A percentile compares a stretch with the other conserved stretches of the same genome.
Evolutionary conservation across 441 rosid genomes (phyloP).

Genomic region (Croton laevigatus): DNA sequence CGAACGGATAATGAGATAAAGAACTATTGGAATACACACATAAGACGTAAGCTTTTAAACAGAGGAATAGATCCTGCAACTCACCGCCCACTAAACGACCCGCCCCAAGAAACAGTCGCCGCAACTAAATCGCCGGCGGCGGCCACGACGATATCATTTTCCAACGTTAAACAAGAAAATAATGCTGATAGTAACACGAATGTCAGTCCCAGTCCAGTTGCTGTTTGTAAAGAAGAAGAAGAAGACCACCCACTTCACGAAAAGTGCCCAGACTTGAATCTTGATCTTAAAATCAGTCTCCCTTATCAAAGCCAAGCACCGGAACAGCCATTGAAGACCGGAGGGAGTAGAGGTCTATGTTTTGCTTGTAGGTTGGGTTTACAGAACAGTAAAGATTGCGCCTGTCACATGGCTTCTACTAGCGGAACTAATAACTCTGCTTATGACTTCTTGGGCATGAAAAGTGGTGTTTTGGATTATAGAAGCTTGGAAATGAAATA

Average conservation of each 20-base stretch:
- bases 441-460: slow-evolving; percentile 72
- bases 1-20: slow-evolving; percentile 97
- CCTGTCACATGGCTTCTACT: slow-evolving; percentile 28
- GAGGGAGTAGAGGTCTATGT: slow-evolving; percentile 36
- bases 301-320: slow-evolving; percentile 42
- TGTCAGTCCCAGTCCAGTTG: neutral
- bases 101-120: slow-evolving; percentile 27
- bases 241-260: slow-evolving; percentile 41
- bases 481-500: slow-evolving; percentile 64
- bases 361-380: slow-evolving; percentile 65
- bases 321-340: slow-evolving; percentile 26
- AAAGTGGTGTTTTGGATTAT: slow-evolving; percentile 58
- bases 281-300: slow-evolving; percentile 75
- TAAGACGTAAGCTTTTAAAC: slow-evolving; percentile 75
- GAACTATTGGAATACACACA: slow-evolving; percentile 96
- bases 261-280: slow-evolving; percentile 72
- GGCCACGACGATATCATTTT: slow-evolving; percentile 43
- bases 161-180: slow-evolving; percentile 26
- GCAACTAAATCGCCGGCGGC: neutral
- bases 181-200: slow-evolving; percentile 16
- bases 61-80: slow-evolving; percentile 92
- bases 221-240: slow-evolving; percentile 36
- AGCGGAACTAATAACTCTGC: slow-evolving; percentile 37
- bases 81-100: slow-evolving; percentile 66
- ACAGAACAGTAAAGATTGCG: slow-evolving; percentile 57